Percentiles rank a stretch among this genome's conserved stretches.
phyloP scores from a whole-genome alignment of 768 basidiomycete genomes.

The Mycena chlorophos region DNA sequence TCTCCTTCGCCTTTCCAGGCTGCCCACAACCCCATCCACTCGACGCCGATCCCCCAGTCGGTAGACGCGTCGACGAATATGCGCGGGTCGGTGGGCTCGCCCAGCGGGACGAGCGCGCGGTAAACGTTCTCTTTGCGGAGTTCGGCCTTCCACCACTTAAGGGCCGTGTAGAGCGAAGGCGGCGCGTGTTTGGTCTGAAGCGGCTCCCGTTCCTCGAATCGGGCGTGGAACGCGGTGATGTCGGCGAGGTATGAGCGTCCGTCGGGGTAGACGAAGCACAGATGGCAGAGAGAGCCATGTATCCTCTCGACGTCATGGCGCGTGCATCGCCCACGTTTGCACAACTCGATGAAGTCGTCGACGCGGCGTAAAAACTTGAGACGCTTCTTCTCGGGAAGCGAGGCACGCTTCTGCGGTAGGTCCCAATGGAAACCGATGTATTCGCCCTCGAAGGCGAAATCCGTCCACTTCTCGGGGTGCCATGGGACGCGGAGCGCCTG shows the following conservation, averaged over 20 bases:
- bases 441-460: constrained; percentile 21
- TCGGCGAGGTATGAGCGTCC: constrained; percentile 32
- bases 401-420: constrained; percentile 22
- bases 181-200: constrained; percentile 21
- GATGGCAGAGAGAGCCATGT: constrained; percentile 34
- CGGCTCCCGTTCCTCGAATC: constrained; percentile 4
- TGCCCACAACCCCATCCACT: constrained; percentile 18
- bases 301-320: constrained; percentile 23
- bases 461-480: constrained; percentile 26
- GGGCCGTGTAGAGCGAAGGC: constrained; percentile 26
- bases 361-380: constrained; percentile 23
- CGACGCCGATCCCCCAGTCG: constrained; percentile 28
- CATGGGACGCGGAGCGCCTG: constrained; percentile 25
- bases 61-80: constrained; percentile 26
- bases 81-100: not conserved
- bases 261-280: constrained; percentile 30
- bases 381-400: constrained; percentile 26
- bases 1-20: constrained; percentile 8
- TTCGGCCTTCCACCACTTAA: constrained; percentile 33
- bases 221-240: constrained; percentile 24
- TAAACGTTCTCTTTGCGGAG: not conserved
- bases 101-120: not conserved
- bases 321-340: not conserved
- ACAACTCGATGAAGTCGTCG: constrained; percentile 12
- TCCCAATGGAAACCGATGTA: constrained; percentile 36